These are phyloP conservation scores for Sarocladium brachiariae DNA, from an alignment of 2,329 filamentous ascomycete genomes.

Conservation along the genomic window DNA sequence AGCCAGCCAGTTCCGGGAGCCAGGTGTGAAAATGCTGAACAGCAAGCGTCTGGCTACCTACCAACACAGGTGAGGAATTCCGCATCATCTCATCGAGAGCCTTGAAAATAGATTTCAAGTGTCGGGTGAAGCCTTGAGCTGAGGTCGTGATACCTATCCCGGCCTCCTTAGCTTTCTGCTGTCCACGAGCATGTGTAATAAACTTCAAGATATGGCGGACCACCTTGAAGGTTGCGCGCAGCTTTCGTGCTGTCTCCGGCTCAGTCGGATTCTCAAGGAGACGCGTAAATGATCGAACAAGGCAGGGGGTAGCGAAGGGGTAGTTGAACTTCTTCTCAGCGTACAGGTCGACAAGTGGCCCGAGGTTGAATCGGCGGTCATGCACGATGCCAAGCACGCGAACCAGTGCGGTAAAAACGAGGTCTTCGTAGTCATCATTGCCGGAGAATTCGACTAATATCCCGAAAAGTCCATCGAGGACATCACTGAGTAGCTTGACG, in stretches of 20 bases:
- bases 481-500: constrained; percentile 84
- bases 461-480: constrained; percentile 85
- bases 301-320: constrained; percentile 81
- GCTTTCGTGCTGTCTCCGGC: constrained; percentile 71
- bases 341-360: constrained; percentile 86
- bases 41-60: constrained; percentile 89
- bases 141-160: constrained; percentile 76
- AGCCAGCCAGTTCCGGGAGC: constrained; percentile 80
- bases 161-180: constrained; percentile 83
- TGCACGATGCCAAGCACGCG: constrained; percentile 89
- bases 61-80: constrained; percentile 74
- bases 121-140: constrained; percentile 67
- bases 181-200: constrained; percentile 79
- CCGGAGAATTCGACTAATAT: constrained; percentile 88
- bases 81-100: constrained; percentile 85
- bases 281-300: constrained; percentile 80
- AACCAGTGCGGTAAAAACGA: constrained; percentile 85
- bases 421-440: constrained; percentile 84
- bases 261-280: constrained; percentile 79
- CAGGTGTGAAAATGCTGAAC: constrained; percentile 96
- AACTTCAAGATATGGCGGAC: constrained; percentile 90
- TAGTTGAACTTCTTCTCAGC: constrained; percentile 86
- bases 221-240: constrained; percentile 91
- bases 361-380: constrained; percentile 86
- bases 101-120: constrained; percentile 82